Base-by-base conservation (phyloP, 768 basidiomycete species). In the Lyophyllum semitale region DNA sequence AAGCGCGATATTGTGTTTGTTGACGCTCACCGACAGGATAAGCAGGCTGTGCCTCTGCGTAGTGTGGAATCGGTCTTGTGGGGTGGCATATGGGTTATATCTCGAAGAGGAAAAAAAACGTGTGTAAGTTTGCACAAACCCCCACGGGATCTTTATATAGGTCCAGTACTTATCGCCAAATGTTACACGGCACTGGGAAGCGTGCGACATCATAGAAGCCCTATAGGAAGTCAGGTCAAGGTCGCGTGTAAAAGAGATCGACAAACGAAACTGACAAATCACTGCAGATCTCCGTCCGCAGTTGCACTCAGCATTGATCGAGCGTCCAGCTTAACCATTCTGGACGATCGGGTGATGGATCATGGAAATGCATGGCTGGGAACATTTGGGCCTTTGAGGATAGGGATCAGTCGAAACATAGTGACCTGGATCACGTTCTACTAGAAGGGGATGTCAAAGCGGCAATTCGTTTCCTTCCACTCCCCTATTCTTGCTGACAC, bases 11-110 rank as follows among this genome's bases (percentile, higher is more conserved):
- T 29, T 30, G 12, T 18, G 11, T 8, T 13, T 18, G 11, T 8
- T 30, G 38, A 45, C 43, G 63, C 76, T 60, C 58, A 78, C 77
- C 78, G 66, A 64, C 77, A 78, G 26, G 73, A 73, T 17, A 78
- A 66, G 65, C 77, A 78, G 20, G 78, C 78, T 35, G 73, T 69
- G 40, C 77, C 78, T 47, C 78, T 68, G 57, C 73, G 71, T 42
- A 79, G 64, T 37, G 59, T 60, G 15, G 55, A 57, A 8, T 62
- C 63, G 22, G 46, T 53, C 40, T 65, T 65, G 51, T 62, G 59
- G 17, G 63, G 61, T 38, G 59, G 59, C 63, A 65, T 64, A 27
- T 35, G 37, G 26, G 3, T 22, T 48, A 12, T 32, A 38, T 50
- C 37, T 38, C 13, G 25, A n/a, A n/a, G n/a, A n/a, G n/a, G 15